Conservation (phyloP, 768 basidiomycete species). For the Naematelia encephala region DNA sequence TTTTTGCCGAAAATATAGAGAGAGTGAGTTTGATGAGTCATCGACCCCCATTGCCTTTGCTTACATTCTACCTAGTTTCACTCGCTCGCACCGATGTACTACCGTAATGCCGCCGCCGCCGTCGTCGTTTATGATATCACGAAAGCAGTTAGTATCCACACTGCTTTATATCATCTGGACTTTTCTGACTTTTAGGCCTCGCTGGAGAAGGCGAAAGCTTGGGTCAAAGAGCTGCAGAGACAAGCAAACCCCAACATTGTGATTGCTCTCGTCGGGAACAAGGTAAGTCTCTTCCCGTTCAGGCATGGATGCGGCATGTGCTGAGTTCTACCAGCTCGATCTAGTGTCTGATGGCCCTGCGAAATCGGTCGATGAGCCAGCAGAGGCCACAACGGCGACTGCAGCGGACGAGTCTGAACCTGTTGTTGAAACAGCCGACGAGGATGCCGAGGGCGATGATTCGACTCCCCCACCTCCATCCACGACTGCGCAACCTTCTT, state of each 20-base stretch:
- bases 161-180: neutral
- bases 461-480: slow-evolving; percentile 10
- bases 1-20: slow-evolving; percentile 60
- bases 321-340: slow-evolving; percentile 45
- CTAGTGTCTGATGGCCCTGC: slow-evolving; percentile 38
- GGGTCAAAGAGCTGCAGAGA: slow-evolving; percentile 98
- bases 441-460: slow-evolving; percentile 23
- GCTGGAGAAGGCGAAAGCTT: slow-evolving; percentile 97
- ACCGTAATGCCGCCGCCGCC: slow-evolving; percentile 95
- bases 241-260: slow-evolving; percentile 99
- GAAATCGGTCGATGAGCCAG: slow-evolving; percentile 70
- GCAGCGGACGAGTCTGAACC: slow-evolving; percentile 3
- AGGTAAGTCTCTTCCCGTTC: slow-evolving; percentile 63
- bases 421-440: slow-evolving; percentile 51
- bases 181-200: slow-evolving; percentile 56
- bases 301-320: neutral
- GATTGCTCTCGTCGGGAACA: slow-evolving; percentile 97
- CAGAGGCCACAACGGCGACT: slow-evolving; percentile 47
- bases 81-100: slow-evolving; percentile 98
- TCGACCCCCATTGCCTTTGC: neutral
- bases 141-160: slow-evolving; percentile 59
- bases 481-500: slow-evolving; percentile 6
- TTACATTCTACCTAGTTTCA: slow-evolving; percentile 60
- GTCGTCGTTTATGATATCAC: slow-evolving; percentile 99
- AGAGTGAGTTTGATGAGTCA: slow-evolving; percentile 52